phyloP scores from a whole-genome alignment of 23 red algal genomes.

The Gracilariopsis chorda region DNA sequence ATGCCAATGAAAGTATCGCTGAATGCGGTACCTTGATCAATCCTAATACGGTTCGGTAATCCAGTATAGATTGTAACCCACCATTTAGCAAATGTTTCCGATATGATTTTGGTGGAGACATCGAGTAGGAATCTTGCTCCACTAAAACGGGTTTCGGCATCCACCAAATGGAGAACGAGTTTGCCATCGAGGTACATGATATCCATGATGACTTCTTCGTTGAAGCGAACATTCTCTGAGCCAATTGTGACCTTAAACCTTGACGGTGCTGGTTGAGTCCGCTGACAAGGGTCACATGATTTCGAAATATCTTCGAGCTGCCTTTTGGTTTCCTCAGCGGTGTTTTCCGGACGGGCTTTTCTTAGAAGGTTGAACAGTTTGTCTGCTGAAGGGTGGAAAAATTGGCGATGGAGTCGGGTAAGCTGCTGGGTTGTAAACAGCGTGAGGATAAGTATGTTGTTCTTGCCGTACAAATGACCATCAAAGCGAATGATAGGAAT shows the following conservation, averaged over 20 bases:
- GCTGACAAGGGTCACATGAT: not conserved
- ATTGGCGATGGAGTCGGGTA: not conserved
- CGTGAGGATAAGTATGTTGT: not conserved
- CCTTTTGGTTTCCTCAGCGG: not conserved
- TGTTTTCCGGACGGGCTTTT: not conserved
- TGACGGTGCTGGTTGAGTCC: not conserved
- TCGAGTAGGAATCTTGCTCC: constrained; percentile 3
- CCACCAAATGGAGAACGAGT: not conserved
- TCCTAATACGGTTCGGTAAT: not conserved
- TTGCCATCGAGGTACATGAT: not conserved
- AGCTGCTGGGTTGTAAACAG: not conserved
- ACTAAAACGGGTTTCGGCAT: not conserved
- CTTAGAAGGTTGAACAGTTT: not conserved
- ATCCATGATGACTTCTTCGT: not conserved
- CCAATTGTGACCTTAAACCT: not conserved
- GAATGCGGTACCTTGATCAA: not conserved
- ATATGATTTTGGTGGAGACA: not conserved
- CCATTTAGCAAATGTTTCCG: not conserved
- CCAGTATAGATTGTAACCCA: constrained; percentile 3
- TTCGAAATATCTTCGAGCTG: not conserved
- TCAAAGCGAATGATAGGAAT: not conserved
- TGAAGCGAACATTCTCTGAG: constrained; percentile 1
- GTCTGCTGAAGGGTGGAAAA: not conserved
- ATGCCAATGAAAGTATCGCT: not conserved
- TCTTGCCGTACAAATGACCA: not conserved